Evolutionary conservation across 2,329 filamentous ascomycete species (phyloP).

Genomic region (Scortechinia acanthostroma): DNA sequence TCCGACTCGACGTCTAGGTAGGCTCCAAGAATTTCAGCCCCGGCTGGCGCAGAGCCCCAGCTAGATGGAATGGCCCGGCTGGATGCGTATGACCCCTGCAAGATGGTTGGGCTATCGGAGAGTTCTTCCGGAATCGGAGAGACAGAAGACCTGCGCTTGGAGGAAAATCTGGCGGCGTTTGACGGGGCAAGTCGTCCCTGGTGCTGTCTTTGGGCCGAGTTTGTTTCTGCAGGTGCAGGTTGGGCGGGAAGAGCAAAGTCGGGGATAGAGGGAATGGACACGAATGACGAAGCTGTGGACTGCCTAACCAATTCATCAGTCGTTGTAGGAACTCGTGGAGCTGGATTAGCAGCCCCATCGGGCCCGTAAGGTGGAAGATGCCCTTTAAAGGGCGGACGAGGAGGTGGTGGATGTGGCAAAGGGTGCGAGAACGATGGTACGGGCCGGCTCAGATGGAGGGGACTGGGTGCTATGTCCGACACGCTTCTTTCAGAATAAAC

Average conservation of each 20-base stretch:
- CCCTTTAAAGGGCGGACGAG: too few relatives aligned
- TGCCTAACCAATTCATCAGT: background rate
- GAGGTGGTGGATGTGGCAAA: background rate
- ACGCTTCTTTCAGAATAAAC: background rate
- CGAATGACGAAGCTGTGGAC: background rate
- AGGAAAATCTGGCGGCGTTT: constrained; percentile 14
- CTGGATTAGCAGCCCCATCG: too few relatives aligned
- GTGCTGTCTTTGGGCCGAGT: too few relatives aligned
- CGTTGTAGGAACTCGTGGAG: too few relatives aligned
- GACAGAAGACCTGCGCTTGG: constrained; percentile 24
- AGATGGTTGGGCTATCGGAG: constrained; percentile 21
- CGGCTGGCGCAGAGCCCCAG: constrained; percentile 29
- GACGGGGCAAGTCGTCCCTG: background rate
- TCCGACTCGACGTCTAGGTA: constrained; percentile 5
- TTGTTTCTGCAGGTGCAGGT: too few relatives aligned
- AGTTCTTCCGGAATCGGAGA: constrained; percentile 36
- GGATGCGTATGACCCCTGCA: background rate
- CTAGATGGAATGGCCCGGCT: constrained; percentile 26
- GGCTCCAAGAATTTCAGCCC: constrained; percentile 21
- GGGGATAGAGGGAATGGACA: background rate
- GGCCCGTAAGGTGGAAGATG: too few relatives aligned
- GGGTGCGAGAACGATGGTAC: background rate
- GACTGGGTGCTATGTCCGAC: background rate
- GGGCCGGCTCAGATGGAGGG: background rate
- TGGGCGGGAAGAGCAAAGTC: background rate